phyloP scores from a whole-genome alignment of 2,329 filamentous ascomycete genomes.

The Didymella exigua region DNA sequence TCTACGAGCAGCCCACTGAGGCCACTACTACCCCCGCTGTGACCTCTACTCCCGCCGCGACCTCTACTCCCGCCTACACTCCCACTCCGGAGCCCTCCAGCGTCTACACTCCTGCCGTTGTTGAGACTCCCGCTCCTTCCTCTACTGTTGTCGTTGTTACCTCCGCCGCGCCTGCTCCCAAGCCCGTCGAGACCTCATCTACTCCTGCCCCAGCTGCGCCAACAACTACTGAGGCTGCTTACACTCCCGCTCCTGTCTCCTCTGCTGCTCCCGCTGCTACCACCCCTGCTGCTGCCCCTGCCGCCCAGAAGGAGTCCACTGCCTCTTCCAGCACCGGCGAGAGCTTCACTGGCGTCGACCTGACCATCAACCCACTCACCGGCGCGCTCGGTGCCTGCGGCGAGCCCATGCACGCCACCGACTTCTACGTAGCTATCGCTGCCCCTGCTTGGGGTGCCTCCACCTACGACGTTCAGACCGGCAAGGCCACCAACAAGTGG shows the following conservation, averaged over 20 bases:
- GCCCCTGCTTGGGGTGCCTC: constrained; percentile 34
- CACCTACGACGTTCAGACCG: constrained; percentile 40
- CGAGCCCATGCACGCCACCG: constrained; percentile 26
- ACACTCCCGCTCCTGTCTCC: constrained; percentile 14
- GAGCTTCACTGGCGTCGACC: constrained; percentile 25
- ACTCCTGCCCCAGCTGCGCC: constrained; percentile 11
- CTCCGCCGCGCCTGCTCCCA: constrained; percentile 13
- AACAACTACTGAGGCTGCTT: constrained; percentile 17
- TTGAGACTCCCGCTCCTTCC: constrained; percentile 9
- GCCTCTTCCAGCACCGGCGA: constrained; percentile 12
- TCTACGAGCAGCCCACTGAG: constrained; percentile 32
- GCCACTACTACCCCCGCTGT: constrained; percentile 20
- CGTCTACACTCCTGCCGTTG: constrained; percentile 21
- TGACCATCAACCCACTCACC: constrained; percentile 44
- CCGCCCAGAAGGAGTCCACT: constrained; percentile 1
- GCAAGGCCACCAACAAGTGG: constrained; percentile 41
- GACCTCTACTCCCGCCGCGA: constrained; percentile 21
- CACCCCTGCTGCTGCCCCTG: constrained; percentile 9
- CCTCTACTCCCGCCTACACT: constrained; percentile 13
- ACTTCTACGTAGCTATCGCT: constrained; percentile 40
- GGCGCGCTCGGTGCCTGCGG: constrained; percentile 43
- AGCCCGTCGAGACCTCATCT: constrained; percentile 17
- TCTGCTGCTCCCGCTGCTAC: constrained; percentile 7
- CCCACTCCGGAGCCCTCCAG: constrained; percentile 13
- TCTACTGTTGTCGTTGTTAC: constrained; percentile 10